Evolutionary conservation across 805 yeast species (phyloP), one percentile per base, ranked within the genome.

Genomic region (Saccharomycopsis schoenii): DNA sequence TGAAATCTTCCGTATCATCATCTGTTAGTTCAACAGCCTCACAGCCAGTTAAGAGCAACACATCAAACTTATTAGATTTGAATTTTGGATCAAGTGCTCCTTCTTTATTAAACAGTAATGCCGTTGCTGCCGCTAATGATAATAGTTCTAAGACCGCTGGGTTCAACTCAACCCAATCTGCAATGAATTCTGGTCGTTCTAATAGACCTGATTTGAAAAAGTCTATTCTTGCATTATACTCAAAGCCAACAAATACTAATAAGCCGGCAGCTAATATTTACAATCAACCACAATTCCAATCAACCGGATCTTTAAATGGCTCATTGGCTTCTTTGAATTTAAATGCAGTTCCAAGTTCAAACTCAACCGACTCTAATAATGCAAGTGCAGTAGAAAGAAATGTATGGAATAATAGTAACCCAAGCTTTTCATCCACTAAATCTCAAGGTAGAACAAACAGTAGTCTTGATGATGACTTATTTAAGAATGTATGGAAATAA

Each of bases 151-250:
- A 37, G 57, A 29, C 34, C 6, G 34, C 43, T n/a, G 60, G 60
- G 68, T 37, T 11, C 34, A 14, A 57, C 50, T 62, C 61, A 67
- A 60, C 64, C 59, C 62, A 60, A 39, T 60, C 63, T 8, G 40
- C 51, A 17, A 57, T 59, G 36, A 59, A 57, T 42, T 42, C 65
- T 21, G 61, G 63, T 2, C 61, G 59, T 11, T 36, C 60, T 25
- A 62, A 55, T 40, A 80, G 97, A 68, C 93, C 94, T 2, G 97
- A 93, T 69, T 79, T 94, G 72, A 94, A 94, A 70, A 89, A 89
- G 74, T 89, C 97, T 0, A 94, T 94, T 62, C 74, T 94, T 62
- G 90, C 97, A 25, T 78, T 94, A 59, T 94, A 94, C 71, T 83
- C 96, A 1, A 81, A 88, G 1, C 88, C 86, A 21, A 73, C 60